Percentiles rank a stretch among this genome's conserved stretches.
Evolutionary conservation across 768 basidiomycete species (phyloP).

Genomic region (Termitomyces sp.): DNA sequence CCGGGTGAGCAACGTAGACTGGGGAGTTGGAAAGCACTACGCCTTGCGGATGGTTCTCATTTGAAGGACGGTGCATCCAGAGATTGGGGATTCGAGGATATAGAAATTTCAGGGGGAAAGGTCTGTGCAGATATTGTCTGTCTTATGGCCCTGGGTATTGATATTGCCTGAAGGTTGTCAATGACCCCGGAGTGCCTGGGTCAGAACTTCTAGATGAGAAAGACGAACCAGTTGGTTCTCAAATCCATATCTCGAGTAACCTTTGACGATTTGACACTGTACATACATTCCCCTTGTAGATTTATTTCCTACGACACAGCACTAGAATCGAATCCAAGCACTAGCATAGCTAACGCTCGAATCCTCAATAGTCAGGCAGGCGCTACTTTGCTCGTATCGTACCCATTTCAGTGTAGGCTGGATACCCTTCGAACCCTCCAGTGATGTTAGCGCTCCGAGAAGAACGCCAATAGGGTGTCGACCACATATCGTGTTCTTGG

Average conservation of each 20-base stretch:
- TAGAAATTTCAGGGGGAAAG: constrained; percentile 56
- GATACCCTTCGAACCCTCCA: constrained; percentile 41
- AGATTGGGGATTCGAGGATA: constrained; percentile 83
- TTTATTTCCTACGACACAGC: not conserved
- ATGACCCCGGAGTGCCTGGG: constrained; percentile 66
- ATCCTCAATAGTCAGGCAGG: constrained; percentile 61
- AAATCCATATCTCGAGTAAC: constrained; percentile 34
- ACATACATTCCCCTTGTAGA: not conserved
- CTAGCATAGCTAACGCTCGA: constrained; percentile 98
- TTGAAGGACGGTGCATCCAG: constrained; percentile 54
- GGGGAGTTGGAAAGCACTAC: constrained; percentile 43
- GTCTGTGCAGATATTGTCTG: constrained; percentile 26
- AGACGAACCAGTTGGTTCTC: constrained; percentile 56
- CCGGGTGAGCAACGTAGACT: constrained; percentile 21
- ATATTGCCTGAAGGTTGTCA: constrained; percentile 47
- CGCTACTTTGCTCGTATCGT: constrained; percentile 89
- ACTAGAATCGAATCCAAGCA: constrained; percentile 68
- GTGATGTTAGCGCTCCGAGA: constrained; percentile 63
- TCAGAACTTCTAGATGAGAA: constrained; percentile 45
- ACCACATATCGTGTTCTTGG: constrained; percentile 96
- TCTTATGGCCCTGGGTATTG: not conserved
- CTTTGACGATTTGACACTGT: constrained; percentile 22
- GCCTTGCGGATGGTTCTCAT: constrained; percentile 55
- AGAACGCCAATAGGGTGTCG: constrained; percentile 94
- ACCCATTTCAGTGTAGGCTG: constrained; percentile 69